Percentiles rank a stretch among this genome's conserved stretches.
Conservation (phyloP, 2,329 filamentous ascomycete genomes). For the Fusarium anthophilum region DNA sequence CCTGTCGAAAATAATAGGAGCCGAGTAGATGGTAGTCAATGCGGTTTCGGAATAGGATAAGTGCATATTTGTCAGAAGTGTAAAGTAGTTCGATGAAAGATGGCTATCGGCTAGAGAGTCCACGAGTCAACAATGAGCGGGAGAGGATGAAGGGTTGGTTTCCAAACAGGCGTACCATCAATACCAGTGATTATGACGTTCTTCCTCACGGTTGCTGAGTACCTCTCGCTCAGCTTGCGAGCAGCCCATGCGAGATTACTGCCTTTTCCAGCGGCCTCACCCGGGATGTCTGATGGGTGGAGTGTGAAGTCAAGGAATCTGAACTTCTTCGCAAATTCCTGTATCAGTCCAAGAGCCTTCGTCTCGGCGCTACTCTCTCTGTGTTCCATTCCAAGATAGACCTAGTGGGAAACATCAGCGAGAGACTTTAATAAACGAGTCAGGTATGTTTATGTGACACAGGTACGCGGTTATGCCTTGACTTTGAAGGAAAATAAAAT, state of each 20-base stretch:
- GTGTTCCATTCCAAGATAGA: conserved; percentile 78
- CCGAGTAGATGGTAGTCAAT: conserved; percentile 71
- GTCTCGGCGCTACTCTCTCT: conserved; percentile 68
- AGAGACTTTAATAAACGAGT: neutral
- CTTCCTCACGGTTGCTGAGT: conserved; percentile 61
- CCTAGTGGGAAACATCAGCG: conserved; percentile 51
- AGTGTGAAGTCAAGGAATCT: conserved; percentile 73
- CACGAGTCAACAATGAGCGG: conserved; percentile 7
- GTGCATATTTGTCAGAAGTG: conserved; percentile 71
- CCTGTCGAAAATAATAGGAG: conserved; percentile 78
- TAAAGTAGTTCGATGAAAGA: conserved; percentile 73
- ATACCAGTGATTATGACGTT: conserved; percentile 77
- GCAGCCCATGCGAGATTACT: conserved; percentile 80
- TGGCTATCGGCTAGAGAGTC: conserved; percentile 71
- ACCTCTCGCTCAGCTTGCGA: conserved; percentile 70
- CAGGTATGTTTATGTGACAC: neutral
- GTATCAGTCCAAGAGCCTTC: conserved; percentile 71
- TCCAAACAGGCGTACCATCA: conserved; percentile 65
- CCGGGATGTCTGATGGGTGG: conserved; percentile 71
- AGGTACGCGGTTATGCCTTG: neutral
- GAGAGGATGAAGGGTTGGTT: neutral
- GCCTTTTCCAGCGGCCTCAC: conserved; percentile 77
- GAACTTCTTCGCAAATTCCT: conserved; percentile 71
- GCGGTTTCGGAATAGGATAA: conserved; percentile 67
- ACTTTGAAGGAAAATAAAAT: conserved; percentile 33